Percentiles rank a stretch among this genome's conserved stretches.
Conservation (phyloP, 129 eudicot species). For the Helianthus annuus region DNA sequence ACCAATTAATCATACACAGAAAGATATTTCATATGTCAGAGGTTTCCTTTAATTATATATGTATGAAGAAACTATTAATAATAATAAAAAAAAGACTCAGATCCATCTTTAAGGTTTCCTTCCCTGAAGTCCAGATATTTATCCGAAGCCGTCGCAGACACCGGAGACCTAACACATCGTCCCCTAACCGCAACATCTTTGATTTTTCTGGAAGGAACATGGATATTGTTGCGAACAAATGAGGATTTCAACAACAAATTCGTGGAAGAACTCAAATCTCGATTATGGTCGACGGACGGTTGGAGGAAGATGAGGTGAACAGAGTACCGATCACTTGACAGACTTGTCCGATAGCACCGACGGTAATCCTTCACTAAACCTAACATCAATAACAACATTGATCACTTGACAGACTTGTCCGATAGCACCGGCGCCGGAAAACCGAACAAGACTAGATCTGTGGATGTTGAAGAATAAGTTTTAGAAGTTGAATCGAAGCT, state of each 20-base stretch:
- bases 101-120: slow-evolving; percentile 82
- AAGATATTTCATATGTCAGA: too few species aligned
- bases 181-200: slow-evolving; percentile 20
- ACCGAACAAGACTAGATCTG: too few species aligned
- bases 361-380: too few species aligned
- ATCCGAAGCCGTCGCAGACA: slow-evolving; percentile 37
- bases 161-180: slow-evolving; percentile 48
- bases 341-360: too few species aligned
- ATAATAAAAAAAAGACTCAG: slow-evolving; percentile 38
- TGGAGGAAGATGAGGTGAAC: slow-evolving; percentile 50
- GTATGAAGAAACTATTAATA: too few species aligned
- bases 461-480: too few species aligned
- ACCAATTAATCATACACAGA: too few species aligned
- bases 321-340: slow-evolving; percentile 49
- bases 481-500: too few species aligned
- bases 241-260: slow-evolving; percentile 30
- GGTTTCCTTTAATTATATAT: too few species aligned
- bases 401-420: too few species aligned
- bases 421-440: too few species aligned
- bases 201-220: slow-evolving; percentile 25
- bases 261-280: slow-evolving; percentile 24
- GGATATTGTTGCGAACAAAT: slow-evolving; percentile 42
- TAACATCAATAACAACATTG: too few species aligned
- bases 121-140: slow-evolving; percentile 59
- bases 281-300: slow-evolving; percentile 35